Evolutionary conservation across 2,329 filamentous ascomycete species (phyloP).

Genomic region (Claviceps capensis): DNA sequence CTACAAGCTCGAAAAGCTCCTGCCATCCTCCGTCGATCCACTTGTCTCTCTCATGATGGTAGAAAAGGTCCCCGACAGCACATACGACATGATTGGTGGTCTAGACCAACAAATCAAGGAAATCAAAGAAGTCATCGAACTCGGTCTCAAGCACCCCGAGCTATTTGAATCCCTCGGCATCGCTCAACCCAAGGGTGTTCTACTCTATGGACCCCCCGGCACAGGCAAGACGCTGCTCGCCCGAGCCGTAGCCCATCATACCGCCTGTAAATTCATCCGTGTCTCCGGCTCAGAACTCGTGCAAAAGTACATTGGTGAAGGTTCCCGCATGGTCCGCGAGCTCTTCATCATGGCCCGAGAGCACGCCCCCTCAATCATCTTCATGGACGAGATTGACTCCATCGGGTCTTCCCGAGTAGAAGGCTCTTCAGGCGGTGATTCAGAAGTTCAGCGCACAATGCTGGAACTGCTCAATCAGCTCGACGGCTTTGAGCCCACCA

Average conservation of each 20-base stretch:
- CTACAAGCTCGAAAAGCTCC: constrained; percentile 97
- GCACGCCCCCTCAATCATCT: constrained; percentile 96
- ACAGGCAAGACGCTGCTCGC: constrained; percentile 95
- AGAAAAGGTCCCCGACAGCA: constrained; percentile 98
- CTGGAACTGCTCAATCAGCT: constrained; percentile 95
- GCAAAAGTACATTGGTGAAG: constrained; percentile 98
- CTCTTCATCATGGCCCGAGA: constrained; percentile 98
- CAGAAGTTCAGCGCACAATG: constrained; percentile 97
- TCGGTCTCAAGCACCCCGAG: constrained; percentile 95
- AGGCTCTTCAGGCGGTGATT: constrained; percentile 87
- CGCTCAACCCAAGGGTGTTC: constrained; percentile 91
- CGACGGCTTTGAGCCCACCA: constrained; percentile 96
- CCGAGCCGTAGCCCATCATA: constrained; percentile 92
- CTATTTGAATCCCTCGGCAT: constrained; percentile 98
- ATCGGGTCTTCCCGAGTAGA: constrained; percentile 96
- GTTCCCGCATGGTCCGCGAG: constrained; percentile 95
- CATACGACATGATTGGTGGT: constrained; percentile 99
- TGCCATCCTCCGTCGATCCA: constrained; percentile 94
- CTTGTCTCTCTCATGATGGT: constrained; percentile 99
- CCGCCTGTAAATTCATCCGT: constrained; percentile 97
- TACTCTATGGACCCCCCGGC: constrained; percentile 91
- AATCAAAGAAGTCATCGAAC: constrained; percentile 99
- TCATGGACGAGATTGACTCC: constrained; percentile 99
- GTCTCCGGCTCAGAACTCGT: constrained; percentile 93
- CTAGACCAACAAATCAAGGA: constrained; percentile 99